Evolutionary conservation across 208 protist species (phyloP).

Genomic region (Trichomonas vaginalis): DNA sequence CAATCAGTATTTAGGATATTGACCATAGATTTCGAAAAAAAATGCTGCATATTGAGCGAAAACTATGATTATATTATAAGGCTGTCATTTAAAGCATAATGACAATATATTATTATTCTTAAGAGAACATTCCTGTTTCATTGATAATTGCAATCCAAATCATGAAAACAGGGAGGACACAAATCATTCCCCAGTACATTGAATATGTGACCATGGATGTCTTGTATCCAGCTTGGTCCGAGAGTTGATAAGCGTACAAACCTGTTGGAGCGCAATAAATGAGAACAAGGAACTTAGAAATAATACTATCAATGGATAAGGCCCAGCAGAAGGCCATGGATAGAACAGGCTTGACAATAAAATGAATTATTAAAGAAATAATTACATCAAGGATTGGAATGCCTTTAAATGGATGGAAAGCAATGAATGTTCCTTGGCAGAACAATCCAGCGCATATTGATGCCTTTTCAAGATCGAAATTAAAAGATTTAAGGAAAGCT

Average conservation of each 20-base stretch:
- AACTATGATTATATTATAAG: too few species aligned
- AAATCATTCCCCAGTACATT: background rate
- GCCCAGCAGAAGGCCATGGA: background rate
- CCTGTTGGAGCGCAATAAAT: background rate
- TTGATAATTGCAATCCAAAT: background rate
- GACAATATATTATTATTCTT: too few species aligned
- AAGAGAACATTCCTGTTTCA: background rate
- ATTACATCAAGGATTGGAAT: background rate
- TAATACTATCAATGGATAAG: background rate
- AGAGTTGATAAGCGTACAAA: background rate
- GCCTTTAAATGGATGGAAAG: background rate
- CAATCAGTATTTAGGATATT: too few species aligned
- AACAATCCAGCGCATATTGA: background rate
- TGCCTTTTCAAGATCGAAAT: background rate
- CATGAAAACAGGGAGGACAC: background rate
- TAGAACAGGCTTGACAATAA: background rate
- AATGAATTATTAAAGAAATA: background rate
- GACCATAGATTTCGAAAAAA: too few species aligned
- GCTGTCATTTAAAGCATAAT: too few species aligned
- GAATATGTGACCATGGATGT: background rate
- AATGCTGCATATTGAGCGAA: too few species aligned
- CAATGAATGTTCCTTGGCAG: background rate
- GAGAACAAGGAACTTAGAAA: background rate
- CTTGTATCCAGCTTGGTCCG: background rate
- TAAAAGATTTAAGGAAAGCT: background rate